These are phyloP conservation scores for Vitis labrusca DNA, from an alignment of 164 flowering plant genomes.

Conservation along the genomic window DNA sequence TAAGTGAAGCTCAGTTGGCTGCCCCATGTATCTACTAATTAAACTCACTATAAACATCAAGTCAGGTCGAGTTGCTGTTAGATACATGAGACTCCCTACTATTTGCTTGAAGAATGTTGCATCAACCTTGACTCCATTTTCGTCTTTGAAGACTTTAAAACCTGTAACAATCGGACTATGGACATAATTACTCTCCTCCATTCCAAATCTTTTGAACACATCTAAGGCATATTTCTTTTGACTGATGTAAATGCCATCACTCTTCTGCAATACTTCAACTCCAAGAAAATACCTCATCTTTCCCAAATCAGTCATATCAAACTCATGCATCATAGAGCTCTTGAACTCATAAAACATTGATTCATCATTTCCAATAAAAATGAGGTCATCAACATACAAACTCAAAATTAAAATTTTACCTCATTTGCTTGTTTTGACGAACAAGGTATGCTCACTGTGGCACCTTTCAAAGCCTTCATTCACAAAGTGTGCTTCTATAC, in stretches of 20 bases:
- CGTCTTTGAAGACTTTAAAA: background rate
- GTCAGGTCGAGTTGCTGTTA: too few relatives aligned
- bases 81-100: background rate
- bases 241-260: background rate
- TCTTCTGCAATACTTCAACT: too few relatives aligned
- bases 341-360: background rate
- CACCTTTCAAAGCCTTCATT: background rate
- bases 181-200: background rate
- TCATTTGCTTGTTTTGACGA: background rate
- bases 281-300: too few relatives aligned
- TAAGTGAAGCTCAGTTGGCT: too few relatives aligned
- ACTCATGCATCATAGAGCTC: background rate
- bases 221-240: background rate
- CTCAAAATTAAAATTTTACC: background rate
- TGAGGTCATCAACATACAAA: background rate
- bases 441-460: background rate
- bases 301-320: too few relatives aligned
- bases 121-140: background rate
- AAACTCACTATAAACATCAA: too few relatives aligned
- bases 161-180: background rate
- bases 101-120: background rate
- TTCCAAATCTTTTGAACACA: background rate
- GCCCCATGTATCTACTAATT: too few relatives aligned
- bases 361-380: background rate
- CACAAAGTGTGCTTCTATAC: background rate